These are phyloP conservation scores for Whalleya microplaca DNA, from an alignment of 2,329 filamentous ascomycete genomes.

Conservation along the genomic window DNA sequence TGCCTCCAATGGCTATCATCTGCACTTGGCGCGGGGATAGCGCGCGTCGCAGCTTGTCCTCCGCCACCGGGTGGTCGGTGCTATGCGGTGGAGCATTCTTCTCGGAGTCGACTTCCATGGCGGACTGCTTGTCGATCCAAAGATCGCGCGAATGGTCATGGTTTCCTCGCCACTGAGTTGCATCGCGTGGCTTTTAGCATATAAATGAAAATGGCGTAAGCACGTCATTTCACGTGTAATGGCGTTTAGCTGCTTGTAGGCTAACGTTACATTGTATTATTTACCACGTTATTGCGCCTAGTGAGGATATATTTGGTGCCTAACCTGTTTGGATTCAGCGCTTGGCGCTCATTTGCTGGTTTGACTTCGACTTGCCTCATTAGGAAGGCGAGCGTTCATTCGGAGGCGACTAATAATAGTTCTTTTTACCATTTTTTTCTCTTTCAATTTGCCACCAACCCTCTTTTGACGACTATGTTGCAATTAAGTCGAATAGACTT, in stretches of 20 bases:
- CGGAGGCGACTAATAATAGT: too few relatives aligned
- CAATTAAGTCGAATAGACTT: too few relatives aligned
- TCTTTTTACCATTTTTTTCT: too few relatives aligned
- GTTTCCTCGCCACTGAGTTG: neutral
- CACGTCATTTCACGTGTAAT: neutral
- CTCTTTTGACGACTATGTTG: too few relatives aligned
- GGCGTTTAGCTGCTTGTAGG: neutral
- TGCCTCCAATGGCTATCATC: slow-evolving; percentile 67
- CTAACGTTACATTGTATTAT: neutral
- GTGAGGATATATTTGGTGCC: too few relatives aligned
- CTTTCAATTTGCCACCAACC: too few relatives aligned
- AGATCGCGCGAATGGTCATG: neutral
- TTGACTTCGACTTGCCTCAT: too few relatives aligned
- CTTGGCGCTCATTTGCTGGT: too few relatives aligned
- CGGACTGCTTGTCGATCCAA: neutral
- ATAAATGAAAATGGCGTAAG: neutral
- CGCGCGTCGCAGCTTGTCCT: slow-evolving; percentile 55
- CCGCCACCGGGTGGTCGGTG: slow-evolving; percentile 16
- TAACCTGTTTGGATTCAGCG: too few relatives aligned
- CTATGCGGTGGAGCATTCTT: slow-evolving; percentile 13
- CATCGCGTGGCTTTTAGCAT: neutral
- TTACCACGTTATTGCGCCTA: too few relatives aligned
- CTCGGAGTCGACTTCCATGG: slow-evolving; percentile 24
- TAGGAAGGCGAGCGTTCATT: too few relatives aligned
- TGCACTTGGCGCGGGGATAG: slow-evolving; percentile 66